Base-by-base conservation (phyloP, 192 early-diverging fungal genomes). In the Coemansia sp. region DNA sequence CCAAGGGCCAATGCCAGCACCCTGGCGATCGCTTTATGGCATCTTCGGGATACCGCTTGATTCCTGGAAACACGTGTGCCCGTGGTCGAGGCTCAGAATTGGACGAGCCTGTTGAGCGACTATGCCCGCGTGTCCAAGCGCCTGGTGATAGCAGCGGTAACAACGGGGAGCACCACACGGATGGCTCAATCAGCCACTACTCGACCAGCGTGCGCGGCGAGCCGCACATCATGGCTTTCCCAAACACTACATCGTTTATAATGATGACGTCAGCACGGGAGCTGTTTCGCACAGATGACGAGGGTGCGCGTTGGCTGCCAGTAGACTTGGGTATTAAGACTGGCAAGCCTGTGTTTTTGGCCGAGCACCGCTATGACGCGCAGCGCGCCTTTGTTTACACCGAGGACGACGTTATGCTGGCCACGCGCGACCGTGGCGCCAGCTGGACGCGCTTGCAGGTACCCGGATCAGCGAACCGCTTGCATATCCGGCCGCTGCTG, bases 51-150 rank as follows among this genome's bases (percentile, higher is more conserved):
- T 94, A 90, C 65, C 89, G 93, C 6, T 80, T 87, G 61, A 88
- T 97, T 62, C 93, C 94, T 10, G 95, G 94, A 19, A 87, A 94
- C 81, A 86, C 84, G 0, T 97, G 95, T 71, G 67, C 84, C 17
- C 67, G 74, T 33, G 70, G 74, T 19, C 46, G 68, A 55, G 78
- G 75, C 19, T 70, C 75, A 23, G 60, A 72, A 51, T 68, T 86
- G 39, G 89, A 91, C 62, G 80, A 82, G 39, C 84, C 88, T 6
- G 74, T 86, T 23, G 83, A 85, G 21, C 84, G 82, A 59, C 79
- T 69, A 5, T 87, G 85, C 31, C 78, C 83, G 17, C 67, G 68
- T n/a, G 78, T 80, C 4, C 63, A 75, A 50, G 19, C 67, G 24
- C 78, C 73, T 0, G 68, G 63, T 20, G 57, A 29, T 51, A 20